These are phyloP conservation scores for Boletus tomentosulus DNA, from an alignment of 768 basidiomycete species.

Conservation along the genomic window DNA sequence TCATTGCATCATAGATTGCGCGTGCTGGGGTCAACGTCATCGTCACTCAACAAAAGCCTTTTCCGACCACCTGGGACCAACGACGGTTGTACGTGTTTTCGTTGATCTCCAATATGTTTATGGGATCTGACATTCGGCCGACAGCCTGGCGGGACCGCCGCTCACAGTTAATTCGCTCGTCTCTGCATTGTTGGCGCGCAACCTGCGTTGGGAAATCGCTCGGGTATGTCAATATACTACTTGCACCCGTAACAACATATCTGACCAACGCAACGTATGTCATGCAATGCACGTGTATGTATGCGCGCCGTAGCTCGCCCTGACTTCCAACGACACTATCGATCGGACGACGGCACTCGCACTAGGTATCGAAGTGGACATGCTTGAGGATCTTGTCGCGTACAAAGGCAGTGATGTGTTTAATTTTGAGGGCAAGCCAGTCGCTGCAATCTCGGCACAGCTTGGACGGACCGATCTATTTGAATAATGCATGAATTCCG, in stretches of 20 bases:
- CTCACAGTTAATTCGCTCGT: constrained; percentile 53
- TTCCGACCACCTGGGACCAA: constrained; percentile 61
- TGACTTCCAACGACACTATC: constrained; percentile 38
- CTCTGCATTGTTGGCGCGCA: constrained; percentile 42
- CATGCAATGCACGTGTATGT: not conserved
- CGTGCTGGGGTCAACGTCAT: constrained; percentile 68
- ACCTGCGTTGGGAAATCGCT: constrained; percentile 37
- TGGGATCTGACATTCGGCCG: not conserved
- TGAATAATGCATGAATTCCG: not conserved
- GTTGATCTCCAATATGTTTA: not conserved
- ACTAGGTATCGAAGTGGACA: constrained; percentile 31
- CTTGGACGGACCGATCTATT: constrained; percentile 20
- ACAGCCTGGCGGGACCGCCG: constrained; percentile 67
- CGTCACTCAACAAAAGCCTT: constrained; percentile 57
- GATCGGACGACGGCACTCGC: constrained; percentile 32
- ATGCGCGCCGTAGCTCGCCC: constrained; percentile 26
- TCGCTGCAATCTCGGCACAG: constrained; percentile 33
- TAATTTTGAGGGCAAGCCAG: constrained; percentile 37
- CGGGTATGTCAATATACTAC: constrained; percentile 29
- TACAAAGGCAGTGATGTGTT: constrained; percentile 35
- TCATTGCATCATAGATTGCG: constrained; percentile 68
- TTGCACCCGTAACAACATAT: not conserved
- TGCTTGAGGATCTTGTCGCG: constrained; percentile 37
- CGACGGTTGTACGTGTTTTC: constrained; percentile 49
- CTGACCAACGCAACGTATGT: not conserved